Percentiles rank a stretch among this genome's conserved stretches.
Conservation (phyloP, 768 basidiomycete species). For the Boletus vinaceobasis region DNA sequence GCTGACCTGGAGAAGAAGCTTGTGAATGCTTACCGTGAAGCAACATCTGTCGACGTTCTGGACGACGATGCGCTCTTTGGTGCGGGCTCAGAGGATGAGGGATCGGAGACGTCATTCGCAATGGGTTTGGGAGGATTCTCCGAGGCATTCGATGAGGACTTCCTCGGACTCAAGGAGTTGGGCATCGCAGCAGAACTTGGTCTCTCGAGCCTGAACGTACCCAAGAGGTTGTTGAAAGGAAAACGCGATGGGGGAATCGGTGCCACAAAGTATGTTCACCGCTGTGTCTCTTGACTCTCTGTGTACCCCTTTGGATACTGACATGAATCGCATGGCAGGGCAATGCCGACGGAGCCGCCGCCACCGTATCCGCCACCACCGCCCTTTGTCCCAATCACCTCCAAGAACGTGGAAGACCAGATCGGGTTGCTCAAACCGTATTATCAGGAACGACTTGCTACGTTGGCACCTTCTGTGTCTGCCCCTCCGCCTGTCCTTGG, state of each 20-base stretch:
- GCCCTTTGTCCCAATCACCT: slow-evolving; percentile 69
- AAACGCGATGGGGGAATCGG: slow-evolving; percentile 46
- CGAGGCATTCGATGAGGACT: slow-evolving; percentile 86
- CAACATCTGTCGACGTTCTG: slow-evolving; percentile 42
- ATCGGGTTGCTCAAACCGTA: slow-evolving; percentile 82
- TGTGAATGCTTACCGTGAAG: slow-evolving; percentile 76
- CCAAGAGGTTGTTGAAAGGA: slow-evolving; percentile 70
- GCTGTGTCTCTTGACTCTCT: background rate
- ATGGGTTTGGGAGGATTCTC: slow-evolving; percentile 80
- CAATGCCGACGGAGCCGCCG: slow-evolving; percentile 69
- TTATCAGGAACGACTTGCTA: slow-evolving; percentile 57
- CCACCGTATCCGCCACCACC: slow-evolving; percentile 85
- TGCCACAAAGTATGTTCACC: slow-evolving; percentile 45
- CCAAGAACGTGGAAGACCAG: slow-evolving; percentile 65
- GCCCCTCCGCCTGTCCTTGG: slow-evolving; percentile 17
- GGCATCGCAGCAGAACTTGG: slow-evolving; percentile 88
- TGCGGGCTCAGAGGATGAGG: slow-evolving; percentile 52
- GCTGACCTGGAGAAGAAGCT: slow-evolving; percentile 84
- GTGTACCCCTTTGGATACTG: background rate
- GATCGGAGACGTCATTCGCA: slow-evolving; percentile 62
- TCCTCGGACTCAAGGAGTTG: slow-evolving; percentile 81
- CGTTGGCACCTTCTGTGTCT: slow-evolving; percentile 33
- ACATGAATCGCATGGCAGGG: slow-evolving; percentile 34
- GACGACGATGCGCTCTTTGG: slow-evolving; percentile 52
- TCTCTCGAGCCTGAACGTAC: slow-evolving; percentile 71